A percentile compares a stretch with the other conserved stretches of the same genome.
These are phyloP conservation scores for Knufia petricola DNA, from an alignment of 2,329 filamentous ascomycete genomes.

Conservation along the genomic window DNA sequence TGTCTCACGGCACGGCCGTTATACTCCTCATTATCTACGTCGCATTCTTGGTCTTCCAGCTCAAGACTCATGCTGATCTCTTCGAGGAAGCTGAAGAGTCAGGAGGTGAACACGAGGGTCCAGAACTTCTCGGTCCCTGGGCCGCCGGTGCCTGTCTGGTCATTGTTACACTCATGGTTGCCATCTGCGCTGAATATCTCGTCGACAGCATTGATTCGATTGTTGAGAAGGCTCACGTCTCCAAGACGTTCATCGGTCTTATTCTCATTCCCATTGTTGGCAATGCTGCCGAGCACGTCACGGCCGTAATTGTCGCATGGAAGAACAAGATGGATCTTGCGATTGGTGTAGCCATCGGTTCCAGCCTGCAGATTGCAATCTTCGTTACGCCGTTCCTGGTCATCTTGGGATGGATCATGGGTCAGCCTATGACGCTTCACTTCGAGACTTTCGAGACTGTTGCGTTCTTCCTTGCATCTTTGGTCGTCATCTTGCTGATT, in stretches of 20 bases:
- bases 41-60: conserved; percentile 68
- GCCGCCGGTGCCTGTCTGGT: conserved; percentile 59
- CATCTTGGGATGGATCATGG: conserved; percentile 69
- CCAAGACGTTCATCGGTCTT: conserved; percentile 71
- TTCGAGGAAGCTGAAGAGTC: conserved; percentile 47
- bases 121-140: conserved; percentile 50
- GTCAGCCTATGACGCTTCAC: conserved; percentile 63
- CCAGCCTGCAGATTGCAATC: conserved; percentile 72
- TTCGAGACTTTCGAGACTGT: conserved; percentile 76
- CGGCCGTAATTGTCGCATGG: conserved; percentile 66
- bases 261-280: conserved; percentile 72
- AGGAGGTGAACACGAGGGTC: conserved; percentile 28
- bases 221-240: conserved; percentile 60
- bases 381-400: conserved; percentile 73
- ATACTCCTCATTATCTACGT: conserved; percentile 67
- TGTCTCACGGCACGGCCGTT: conserved; percentile 67
- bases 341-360: conserved; percentile 73
- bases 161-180: conserved; percentile 58
- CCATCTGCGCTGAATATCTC: conserved; percentile 66
- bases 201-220: conserved; percentile 67
- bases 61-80: conserved; percentile 62
- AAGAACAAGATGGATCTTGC: conserved; percentile 61
- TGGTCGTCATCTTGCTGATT: conserved; percentile 64
- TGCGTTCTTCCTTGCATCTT: conserved; percentile 63
- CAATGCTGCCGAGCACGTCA: conserved; percentile 73